Percentiles rank a stretch among this genome's conserved stretches.
Evolutionary conservation across 306 rosid species (phyloP).

Genomic region (Psophocarpus tetragonolobus): DNA sequence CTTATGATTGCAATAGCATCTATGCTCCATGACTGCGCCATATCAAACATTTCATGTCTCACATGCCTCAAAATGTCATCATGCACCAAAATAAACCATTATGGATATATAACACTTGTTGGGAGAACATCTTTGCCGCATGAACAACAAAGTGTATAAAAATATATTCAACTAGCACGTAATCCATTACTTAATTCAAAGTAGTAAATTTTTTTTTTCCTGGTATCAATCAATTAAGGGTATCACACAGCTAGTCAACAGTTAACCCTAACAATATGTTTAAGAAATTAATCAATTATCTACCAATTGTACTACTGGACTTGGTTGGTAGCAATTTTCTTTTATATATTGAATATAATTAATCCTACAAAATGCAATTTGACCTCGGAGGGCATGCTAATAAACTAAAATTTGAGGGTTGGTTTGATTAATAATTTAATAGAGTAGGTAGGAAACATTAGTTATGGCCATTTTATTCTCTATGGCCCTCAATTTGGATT

Average conservation of each 20-base stretch:
- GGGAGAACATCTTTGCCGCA: neutral
- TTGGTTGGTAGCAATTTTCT: no score
- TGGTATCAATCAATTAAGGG: no score
- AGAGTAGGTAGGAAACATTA: slow-evolving; percentile 35
- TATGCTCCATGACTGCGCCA: slow-evolving; percentile 1
- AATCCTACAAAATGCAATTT: no score
- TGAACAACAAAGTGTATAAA: neutral
- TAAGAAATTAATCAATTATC: no score
- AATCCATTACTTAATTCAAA: neutral
- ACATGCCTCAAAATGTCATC: neutral
- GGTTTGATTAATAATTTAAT: neutral
- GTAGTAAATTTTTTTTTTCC: neutral
- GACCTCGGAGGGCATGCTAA: neutral
- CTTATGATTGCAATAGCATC: slow-evolving; percentile 29
- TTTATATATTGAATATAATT: no score
- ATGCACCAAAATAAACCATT: neutral
- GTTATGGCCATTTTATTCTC: slow-evolving; percentile 18
- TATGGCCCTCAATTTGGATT: slow-evolving; percentile 7
- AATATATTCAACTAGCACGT: neutral
- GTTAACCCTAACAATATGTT: no score
- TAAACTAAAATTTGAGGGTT: neutral
- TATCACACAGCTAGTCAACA: no score
- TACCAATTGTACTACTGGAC: no score
- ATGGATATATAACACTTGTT: slow-evolving; percentile 4
- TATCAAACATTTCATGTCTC: slow-evolving; percentile 27